A percentile compares a stretch with the other conserved stretches of the same genome.
Conservation (phyloP, 139 green algal species). For the Dunaliella sp. region DNA sequence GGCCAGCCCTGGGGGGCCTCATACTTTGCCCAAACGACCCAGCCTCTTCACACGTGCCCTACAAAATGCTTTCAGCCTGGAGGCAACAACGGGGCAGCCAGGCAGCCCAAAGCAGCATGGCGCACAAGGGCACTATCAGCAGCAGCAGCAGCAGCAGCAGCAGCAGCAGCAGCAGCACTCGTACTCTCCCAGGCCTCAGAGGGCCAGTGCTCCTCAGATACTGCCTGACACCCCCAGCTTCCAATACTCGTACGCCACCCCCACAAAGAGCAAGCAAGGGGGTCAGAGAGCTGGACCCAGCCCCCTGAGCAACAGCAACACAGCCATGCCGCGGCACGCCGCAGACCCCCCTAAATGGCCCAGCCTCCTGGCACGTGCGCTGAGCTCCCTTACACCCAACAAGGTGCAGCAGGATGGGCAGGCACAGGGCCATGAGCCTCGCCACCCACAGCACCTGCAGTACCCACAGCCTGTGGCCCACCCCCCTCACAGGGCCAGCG, state of each 20-base stretch:
- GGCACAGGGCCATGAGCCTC: no score
- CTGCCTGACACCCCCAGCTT: no score
- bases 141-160: no score
- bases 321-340: no score
- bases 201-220: background rate
- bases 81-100: no score
- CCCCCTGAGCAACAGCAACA: background rate
- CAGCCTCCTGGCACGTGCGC: background rate
- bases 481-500: background rate
- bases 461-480: background rate
- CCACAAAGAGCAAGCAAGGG: background rate
- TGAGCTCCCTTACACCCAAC: background rate
- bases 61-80: no score
- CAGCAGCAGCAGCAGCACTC: background rate
- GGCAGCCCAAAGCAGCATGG: no score
- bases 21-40: no score
- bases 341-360: background rate
- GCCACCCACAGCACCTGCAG: background rate
- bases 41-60: no score
- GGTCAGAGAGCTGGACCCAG: background rate
- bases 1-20: no score
- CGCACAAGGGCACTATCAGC: no score
- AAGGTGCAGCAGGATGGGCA: background rate
- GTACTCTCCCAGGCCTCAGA: background rate
- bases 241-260: background rate